A percentile compares a stretch with the other conserved stretches of the same genome.
Conservation (phyloP, 2,329 filamentous ascomycete genomes). For the Eutypella sp. region DNA sequence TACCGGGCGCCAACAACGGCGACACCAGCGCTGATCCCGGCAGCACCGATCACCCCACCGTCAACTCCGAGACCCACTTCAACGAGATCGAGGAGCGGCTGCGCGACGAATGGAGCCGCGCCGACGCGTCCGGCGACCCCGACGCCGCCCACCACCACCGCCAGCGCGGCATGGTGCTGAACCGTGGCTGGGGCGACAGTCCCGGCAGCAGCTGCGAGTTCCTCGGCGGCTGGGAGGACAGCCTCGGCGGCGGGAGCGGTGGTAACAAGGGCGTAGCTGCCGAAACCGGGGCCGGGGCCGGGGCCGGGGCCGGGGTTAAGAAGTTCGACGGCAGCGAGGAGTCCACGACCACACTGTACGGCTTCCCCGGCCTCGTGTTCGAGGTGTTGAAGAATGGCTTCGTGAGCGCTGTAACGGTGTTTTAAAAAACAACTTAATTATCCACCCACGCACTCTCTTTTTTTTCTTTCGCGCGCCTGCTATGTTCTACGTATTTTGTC, state of each 20-base stretch:
- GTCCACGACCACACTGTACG: constrained; percentile 77
- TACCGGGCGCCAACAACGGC: no score
- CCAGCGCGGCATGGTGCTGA: constrained; percentile 78
- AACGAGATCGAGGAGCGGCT: constrained; percentile 65
- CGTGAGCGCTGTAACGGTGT: constrained; percentile 85
- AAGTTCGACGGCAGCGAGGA: constrained; percentile 51
- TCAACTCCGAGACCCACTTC: constrained; percentile 76
- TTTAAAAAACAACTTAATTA: no score
- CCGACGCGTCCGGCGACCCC: constrained; percentile 53
- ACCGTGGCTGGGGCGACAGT: constrained; percentile 86
- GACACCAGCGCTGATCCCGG: no score
- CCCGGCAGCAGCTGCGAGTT: constrained; percentile 86
- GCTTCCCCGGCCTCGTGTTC: constrained; percentile 90
- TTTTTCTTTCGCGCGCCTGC: no score
- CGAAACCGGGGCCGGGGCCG: no score
- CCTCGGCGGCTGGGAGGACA: constrained; percentile 81
- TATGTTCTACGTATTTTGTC: no score
- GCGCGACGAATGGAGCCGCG: constrained; percentile 63
- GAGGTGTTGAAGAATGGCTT: constrained; percentile 91
- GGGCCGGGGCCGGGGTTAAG: constrained; percentile 41
- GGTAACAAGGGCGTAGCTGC: no score
- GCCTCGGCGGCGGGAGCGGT: no score
- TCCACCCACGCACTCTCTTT: no score
- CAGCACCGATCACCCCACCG: constrained; percentile 32
- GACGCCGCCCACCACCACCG: constrained; percentile 48